These are phyloP conservation scores for Lentinula edodes DNA, from an alignment of 768 basidiomycete genomes.

Conservation along the genomic window DNA sequence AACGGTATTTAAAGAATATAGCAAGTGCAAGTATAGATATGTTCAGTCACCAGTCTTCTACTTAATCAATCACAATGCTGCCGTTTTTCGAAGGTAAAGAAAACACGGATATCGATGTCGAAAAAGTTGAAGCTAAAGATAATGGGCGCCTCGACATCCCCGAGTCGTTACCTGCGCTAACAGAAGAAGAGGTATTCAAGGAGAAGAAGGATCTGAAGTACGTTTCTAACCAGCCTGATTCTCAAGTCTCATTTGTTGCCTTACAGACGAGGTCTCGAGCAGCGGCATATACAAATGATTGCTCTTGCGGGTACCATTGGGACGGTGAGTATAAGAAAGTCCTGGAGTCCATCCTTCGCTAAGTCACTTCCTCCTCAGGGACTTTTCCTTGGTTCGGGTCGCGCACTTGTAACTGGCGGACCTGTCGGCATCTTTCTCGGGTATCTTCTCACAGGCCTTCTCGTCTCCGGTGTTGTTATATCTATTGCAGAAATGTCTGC, in stretches of 20 bases:
- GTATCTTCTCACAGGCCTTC: constrained; percentile 35
- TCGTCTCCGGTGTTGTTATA: constrained; percentile 26
- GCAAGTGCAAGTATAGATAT: no score
- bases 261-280: constrained; percentile 4
- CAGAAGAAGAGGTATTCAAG: background rate
- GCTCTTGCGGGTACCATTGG: constrained; percentile 9
- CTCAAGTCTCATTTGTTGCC: background rate
- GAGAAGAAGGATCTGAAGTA: constrained; percentile 3
- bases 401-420: constrained; percentile 43
- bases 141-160: background rate
- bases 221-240: background rate
- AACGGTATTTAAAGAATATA: no score
- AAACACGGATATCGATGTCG: background rate
- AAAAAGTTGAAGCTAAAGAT: background rate
- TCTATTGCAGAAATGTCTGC: constrained; percentile 34
- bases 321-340: background rate
- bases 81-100: background rate
- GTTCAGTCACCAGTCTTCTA: background rate
- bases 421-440: constrained; percentile 49
- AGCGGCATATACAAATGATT: constrained; percentile 8
- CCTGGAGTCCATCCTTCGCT: background rate
- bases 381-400: constrained; percentile 50
- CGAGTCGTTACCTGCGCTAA: background rate
- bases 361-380: constrained; percentile 19
- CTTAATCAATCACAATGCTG: background rate